phyloP scores from a whole-genome alignment of 148 eudicot species.

The Diospyros lotus region DNA sequence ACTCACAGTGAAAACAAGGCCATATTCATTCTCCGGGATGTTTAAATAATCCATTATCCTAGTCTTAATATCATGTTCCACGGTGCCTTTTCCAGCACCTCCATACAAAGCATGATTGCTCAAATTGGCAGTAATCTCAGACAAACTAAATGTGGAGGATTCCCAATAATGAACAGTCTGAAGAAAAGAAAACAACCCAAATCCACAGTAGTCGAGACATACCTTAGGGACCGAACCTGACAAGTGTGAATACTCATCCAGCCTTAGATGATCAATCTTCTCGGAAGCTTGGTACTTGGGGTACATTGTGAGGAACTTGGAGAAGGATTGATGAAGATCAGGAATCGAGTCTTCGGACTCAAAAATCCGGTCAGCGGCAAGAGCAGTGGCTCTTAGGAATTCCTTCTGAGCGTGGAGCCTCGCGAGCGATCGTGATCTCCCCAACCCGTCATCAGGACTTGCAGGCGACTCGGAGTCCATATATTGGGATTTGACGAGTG shows the following conservation, averaged over 20 bases:
- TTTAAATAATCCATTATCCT: constrained; percentile 90
- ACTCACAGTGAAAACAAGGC: constrained; percentile 91
- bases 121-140: constrained; percentile 91
- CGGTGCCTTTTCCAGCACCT: constrained; percentile 79
- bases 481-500: constrained; percentile 65
- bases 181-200: constrained; percentile 88
- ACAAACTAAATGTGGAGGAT: constrained; percentile 76
- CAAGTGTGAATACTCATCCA: constrained; percentile 77
- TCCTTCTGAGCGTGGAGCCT: constrained; percentile 74
- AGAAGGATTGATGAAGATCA: constrained; percentile 55
- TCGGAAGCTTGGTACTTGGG: constrained; percentile 79
- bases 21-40: constrained; percentile 95
- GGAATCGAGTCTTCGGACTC: constrained; percentile 67
- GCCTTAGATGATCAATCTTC: constrained; percentile 82
- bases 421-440: constrained; percentile 77
- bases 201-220: constrained; percentile 94
- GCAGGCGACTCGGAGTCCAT: constrained; percentile 40
- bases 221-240: constrained; percentile 64
- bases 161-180: constrained; percentile 84
- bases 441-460: constrained; percentile 62
- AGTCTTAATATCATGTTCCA: constrained; percentile 81
- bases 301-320: constrained; percentile 85
- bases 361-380: constrained; percentile 72
- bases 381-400: constrained; percentile 83
- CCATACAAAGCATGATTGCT: constrained; percentile 93